phyloP scores from a whole-genome alignment of 148 eudicot species.

The Dianthus caryophyllus region DNA sequence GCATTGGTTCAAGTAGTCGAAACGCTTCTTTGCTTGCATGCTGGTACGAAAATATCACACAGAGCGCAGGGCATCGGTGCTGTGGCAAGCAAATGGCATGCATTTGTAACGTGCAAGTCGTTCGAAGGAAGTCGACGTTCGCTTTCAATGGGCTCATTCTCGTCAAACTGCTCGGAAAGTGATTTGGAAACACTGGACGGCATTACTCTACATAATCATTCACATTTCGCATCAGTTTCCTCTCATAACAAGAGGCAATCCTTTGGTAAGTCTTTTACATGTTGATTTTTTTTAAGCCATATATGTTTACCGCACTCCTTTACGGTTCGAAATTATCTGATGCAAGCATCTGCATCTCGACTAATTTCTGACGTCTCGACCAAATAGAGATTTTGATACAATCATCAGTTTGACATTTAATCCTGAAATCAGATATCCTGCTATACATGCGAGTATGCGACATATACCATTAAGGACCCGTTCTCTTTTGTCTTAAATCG shows the following conservation, averaged over 20 bases:
- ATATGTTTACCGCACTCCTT: background rate
- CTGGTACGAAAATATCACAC: conserved; percentile 72
- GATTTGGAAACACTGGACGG: conserved; percentile 62
- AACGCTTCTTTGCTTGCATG: conserved; percentile 57
- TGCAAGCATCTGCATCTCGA: too few relatives aligned
- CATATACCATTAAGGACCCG: too few relatives aligned
- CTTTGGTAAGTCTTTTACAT: conserved; percentile 47
- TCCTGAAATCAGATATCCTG: too few relatives aligned
- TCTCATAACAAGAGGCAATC: conserved; percentile 84
- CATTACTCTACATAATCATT: conserved; percentile 29
- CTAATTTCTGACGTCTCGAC: too few relatives aligned
- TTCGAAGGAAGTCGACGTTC: conserved; percentile 33
- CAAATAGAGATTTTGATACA: too few relatives aligned
- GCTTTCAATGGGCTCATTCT: conserved; percentile 25
- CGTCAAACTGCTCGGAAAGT: conserved; percentile 49
- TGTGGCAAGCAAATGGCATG: conserved; percentile 77
- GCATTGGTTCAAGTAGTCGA: conserved; percentile 70
- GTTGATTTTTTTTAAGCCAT: background rate
- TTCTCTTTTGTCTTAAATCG: too few relatives aligned
- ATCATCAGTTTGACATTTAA: too few relatives aligned
- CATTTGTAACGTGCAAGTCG: conserved; percentile 46
- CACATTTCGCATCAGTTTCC: conserved; percentile 49
- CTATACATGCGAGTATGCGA: too few relatives aligned
- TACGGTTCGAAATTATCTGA: too few relatives aligned
- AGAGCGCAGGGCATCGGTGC: conserved; percentile 73